Evolutionary conservation across 2,329 filamentous ascomycete genomes (phyloP).

Genomic region (Aureobasidium sp.): DNA sequence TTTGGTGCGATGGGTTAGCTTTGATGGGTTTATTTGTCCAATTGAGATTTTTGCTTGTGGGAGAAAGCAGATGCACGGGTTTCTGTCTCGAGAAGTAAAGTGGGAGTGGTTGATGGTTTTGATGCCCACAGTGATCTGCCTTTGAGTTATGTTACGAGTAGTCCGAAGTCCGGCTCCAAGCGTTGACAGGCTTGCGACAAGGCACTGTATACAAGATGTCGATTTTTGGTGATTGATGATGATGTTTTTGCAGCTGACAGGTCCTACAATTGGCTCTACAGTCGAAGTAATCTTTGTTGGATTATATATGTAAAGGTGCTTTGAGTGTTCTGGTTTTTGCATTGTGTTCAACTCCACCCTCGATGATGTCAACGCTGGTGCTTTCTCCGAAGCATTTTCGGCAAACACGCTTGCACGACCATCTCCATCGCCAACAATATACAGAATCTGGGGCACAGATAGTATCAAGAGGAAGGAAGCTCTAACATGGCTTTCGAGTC

Average conservation of each 20-base stretch:
- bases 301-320: too few relatives aligned
- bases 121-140: conserved; percentile 1
- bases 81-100: background rate
- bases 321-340: too few relatives aligned
- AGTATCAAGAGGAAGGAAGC: too few relatives aligned
- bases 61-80: background rate
- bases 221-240: background rate
- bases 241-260: too few relatives aligned
- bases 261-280: background rate
- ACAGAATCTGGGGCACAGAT: too few relatives aligned
- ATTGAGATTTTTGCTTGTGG: too few relatives aligned
- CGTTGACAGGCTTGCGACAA: conserved; percentile 7
- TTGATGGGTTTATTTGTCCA: background rate
- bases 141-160: too few relatives aligned
- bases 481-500: too few relatives aligned
- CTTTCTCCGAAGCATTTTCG: background rate
- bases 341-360: background rate
- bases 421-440: background rate
- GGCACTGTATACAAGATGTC: background rate
- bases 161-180: conserved; percentile 11
- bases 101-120: background rate
- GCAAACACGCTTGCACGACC: background rate
- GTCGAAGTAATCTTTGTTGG: too few relatives aligned
- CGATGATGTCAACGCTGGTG: conserved; percentile 4
- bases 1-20: background rate